Base-by-base conservation (phyloP, 2,329 filamentous ascomycete genomes). In the Pyrenochaeta sp. region DNA sequence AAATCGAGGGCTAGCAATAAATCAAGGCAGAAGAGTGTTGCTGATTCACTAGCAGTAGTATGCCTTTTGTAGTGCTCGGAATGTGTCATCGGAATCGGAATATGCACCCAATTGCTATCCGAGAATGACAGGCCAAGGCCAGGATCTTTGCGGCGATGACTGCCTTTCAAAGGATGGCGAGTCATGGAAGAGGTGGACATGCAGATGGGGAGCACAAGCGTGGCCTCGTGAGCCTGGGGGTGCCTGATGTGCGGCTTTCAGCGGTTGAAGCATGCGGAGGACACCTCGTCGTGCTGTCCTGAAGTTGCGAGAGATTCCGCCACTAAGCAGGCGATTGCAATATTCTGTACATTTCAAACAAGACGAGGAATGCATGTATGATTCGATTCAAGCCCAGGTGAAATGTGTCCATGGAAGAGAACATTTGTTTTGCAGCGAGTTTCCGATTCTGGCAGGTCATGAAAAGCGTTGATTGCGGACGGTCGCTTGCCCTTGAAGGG, bases 401-500 rank as follows among this genome's bases (percentile, higher is more conserved):
- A n/a, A n/a, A n/a, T n/a, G n/a, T n/a, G n/a, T n/a, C n/a, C n/a
- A n/a, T n/a, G n/a, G n/a, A n/a, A n/a, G n/a, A n/a, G n/a, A n/a
- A n/a, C n/a, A n/a, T n/a, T n/a, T n/a, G n/a, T n/a, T n/a, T 13
- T n/a, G 26, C 8, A 17, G 3, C 11, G 11, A 38, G 15, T 30
- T 48, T 44, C 44, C 41, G 38, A 35, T 45, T 24, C 14, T 15
- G 36, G 41, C 37, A 50, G 38, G 32, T 42, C 9, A 27, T 23
- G 20, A 27, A 26, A 29, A 32, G 26, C 47, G 48, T 49, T 34
- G 52, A 58, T 54, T 31, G 24, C 52, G 28, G 51, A 37, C 29
- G 15, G 37, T 58, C 53, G 51, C 53, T 54, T 47, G 47, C 39
- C 39, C 51, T 51, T 40, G 47, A 44, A 41, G 27, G 32, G 41